phyloP scores from a whole-genome alignment of 1,284 basidiomycete genomes.

The Uromyces viciae-fabae region DNA sequence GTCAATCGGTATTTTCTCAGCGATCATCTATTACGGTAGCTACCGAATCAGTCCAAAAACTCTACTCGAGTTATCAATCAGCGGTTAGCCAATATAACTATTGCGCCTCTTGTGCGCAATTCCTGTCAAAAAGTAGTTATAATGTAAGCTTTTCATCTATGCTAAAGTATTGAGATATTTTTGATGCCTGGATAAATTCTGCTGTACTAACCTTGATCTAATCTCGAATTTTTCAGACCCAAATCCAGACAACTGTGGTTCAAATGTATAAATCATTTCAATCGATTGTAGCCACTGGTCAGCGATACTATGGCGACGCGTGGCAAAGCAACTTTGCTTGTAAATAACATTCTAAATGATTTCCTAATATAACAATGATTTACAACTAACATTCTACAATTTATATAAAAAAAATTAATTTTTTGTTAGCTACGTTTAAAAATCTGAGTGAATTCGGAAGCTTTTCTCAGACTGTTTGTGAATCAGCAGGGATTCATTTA shows the following conservation, averaged over 20 bases:
- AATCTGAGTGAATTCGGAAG: conserved; percentile 9
- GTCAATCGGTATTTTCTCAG: neutral
- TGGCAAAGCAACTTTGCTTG: neutral
- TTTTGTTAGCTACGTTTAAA: neutral
- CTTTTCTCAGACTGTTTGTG: neutral
- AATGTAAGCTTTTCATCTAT: neutral
- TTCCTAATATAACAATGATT: neutral
- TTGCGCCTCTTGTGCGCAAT: neutral
- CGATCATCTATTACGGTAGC: neutral
- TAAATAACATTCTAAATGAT: neutral
- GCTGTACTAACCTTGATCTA: neutral
- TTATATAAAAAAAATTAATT: no score
- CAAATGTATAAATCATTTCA: neutral
- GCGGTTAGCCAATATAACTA: neutral
- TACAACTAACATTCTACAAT: neutral
- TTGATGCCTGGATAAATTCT: neutral
- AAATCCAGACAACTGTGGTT: neutral
- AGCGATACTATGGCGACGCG: neutral
- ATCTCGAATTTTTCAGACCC: neutral
- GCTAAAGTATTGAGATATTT: neutral
- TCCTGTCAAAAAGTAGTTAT: neutral
- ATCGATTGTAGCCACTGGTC: neutral
- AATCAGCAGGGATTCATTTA: neutral
- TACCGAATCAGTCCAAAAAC: conserved; percentile 2
- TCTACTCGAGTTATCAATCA: neutral